Conservation (phyloP, 257 asterid species). For the Przewalskia tangutica region DNA sequence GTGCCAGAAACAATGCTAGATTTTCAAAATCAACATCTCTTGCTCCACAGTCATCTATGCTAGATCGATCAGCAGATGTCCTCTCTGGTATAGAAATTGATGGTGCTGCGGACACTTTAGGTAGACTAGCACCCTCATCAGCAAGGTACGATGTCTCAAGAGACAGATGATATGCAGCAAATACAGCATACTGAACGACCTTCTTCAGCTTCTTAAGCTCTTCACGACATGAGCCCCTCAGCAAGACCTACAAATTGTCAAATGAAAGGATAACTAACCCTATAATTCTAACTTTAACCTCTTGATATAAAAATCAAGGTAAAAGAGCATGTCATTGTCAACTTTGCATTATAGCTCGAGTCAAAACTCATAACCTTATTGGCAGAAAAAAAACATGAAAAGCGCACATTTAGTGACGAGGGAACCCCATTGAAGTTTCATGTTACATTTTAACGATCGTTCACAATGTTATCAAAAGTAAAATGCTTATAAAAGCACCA, state of each 20-base stretch:
- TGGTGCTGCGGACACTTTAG: constrained; percentile 28
- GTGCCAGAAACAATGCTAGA: constrained; percentile 15
- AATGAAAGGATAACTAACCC: constrained; percentile 9
- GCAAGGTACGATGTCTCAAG: constrained; percentile 87
- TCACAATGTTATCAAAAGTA: not conserved
- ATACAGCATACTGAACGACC: constrained; percentile 72
- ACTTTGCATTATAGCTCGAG: not conserved
- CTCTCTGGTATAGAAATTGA: constrained; percentile 25
- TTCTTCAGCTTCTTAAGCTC: constrained; percentile 81
- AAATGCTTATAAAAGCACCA: not conserved
- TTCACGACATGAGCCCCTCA: constrained; percentile 62
- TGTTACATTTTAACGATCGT: not conserved
- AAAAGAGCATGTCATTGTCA: not conserved
- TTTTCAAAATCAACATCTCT: constrained; percentile 24
- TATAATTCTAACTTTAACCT: not conserved
- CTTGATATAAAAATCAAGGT: not conserved
- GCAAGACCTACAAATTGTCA: constrained; percentile 49
- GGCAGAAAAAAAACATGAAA: not conserved
- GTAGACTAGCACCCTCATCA: constrained; percentile 93
- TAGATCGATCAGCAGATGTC: too few relatives aligned
- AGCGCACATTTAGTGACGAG: not conserved
- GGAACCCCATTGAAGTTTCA: not conserved
- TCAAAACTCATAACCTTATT: not conserved
- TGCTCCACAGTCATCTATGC: constrained; percentile 26
- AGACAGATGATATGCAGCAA: constrained; percentile 90